Evolutionary conservation across 73 alveolate genomes (phyloP).

Genomic region (Paramecium pentaurelia): DNA sequence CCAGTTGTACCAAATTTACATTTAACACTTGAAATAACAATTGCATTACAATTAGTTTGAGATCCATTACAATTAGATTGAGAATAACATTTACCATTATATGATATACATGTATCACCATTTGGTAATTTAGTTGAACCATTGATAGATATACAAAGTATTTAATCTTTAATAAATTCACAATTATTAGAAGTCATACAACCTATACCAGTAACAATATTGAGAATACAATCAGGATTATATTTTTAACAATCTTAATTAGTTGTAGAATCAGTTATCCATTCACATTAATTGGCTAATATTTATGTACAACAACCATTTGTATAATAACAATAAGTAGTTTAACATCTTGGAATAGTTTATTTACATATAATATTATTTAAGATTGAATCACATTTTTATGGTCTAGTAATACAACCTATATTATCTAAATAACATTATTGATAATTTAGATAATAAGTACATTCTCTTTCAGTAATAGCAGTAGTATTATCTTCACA

Average conservation of each 20-base stretch:
- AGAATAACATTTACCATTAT: not conserved
- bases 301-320: not conserved
- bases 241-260: not conserved
- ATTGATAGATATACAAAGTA: not conserved
- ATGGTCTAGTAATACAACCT: not conserved
- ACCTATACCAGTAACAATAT: not conserved
- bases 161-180: not conserved
- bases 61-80: not conserved
- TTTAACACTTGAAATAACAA: not conserved
- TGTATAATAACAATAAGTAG: not conserved
- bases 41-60: not conserved
- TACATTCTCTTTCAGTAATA: not conserved
- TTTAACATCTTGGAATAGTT: not conserved
- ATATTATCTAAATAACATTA: not conserved
- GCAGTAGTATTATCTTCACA: slow-evolving; percentile 14
- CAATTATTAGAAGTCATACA: not conserved
- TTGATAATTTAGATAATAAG: not conserved
- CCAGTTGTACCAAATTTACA: not conserved
- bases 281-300: not conserved
- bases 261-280: not conserved
- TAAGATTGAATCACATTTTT: not conserved
- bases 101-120: not conserved
- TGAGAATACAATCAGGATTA: not conserved
- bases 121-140: not conserved
- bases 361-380: not conserved